phyloP scores from a whole-genome alignment of 805 yeast genomes.

The Candida suzukii region DNA sequence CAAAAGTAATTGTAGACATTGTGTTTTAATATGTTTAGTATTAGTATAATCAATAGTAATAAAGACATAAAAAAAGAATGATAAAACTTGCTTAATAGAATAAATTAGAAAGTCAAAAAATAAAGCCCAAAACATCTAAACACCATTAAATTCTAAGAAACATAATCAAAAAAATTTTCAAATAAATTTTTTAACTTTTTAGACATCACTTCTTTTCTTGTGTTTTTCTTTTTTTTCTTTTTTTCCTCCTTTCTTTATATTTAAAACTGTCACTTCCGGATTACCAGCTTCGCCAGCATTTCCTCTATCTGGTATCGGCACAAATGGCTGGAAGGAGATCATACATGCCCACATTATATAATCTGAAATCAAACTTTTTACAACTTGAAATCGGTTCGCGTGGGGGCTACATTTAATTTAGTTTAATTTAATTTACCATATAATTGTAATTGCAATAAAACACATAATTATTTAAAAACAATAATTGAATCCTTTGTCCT shows the following conservation, averaged over 20 bases:
- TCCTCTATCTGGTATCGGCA: slow-evolving; percentile 27
- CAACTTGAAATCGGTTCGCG: slow-evolving; percentile 6
- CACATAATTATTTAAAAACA: no score
- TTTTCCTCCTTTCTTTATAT: slow-evolving; percentile 16
- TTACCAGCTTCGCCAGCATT: slow-evolving; percentile 30
- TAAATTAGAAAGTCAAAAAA: no score
- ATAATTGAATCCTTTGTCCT: background rate
- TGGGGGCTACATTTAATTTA: slow-evolving; percentile 5
- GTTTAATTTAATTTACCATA: no score
- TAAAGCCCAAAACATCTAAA: no score
- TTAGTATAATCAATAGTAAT: no score
- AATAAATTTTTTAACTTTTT: slow-evolving; percentile 1
- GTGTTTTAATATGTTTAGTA: no score
- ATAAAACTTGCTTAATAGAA: no score
- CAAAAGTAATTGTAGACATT: slow-evolving; percentile 26
- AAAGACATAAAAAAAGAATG: no score
- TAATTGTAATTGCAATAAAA: no score
- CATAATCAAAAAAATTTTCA: no score
- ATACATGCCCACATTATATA: slow-evolving; percentile 2
- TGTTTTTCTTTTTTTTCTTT: slow-evolving; percentile 1
- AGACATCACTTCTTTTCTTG: background rate
- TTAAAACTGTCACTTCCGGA: slow-evolving; percentile 28
- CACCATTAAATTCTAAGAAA: no score
- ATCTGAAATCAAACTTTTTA: slow-evolving; percentile 2
- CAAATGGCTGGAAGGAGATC: slow-evolving; percentile 35